Evolutionary conservation across 2,329 filamentous ascomycete species (phyloP).

Genomic region (Pezicula radicicola): DNA sequence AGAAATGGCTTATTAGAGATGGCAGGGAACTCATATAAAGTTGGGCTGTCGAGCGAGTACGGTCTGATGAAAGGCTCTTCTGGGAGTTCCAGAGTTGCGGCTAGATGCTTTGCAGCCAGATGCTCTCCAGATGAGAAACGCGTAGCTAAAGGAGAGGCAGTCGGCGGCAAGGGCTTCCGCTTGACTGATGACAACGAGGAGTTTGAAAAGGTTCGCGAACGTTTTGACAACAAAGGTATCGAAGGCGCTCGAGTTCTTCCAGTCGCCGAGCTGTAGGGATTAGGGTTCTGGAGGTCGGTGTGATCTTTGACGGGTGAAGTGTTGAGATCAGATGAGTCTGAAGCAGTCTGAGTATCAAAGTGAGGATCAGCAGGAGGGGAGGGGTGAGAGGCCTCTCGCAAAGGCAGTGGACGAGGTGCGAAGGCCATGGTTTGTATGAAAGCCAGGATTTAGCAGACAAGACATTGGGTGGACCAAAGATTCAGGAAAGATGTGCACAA

Average conservation of each 20-base stretch:
- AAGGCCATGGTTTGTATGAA: constrained; percentile 21
- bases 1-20: constrained; percentile 11
- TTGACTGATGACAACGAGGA: constrained; percentile 36
- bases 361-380: constrained; percentile 14
- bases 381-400: constrained; percentile 9
- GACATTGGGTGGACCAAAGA: constrained; percentile 19
- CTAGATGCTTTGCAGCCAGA: constrained; percentile 29
- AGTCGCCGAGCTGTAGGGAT: constrained; percentile 7
- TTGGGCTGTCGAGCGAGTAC: constrained; percentile 57
- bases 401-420: constrained; percentile 7
- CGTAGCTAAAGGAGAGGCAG: constrained; percentile 48
- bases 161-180: constrained; percentile 58
- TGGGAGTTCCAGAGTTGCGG: constrained; percentile 36
- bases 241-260: constrained; percentile 13
- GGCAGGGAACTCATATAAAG: constrained; percentile 55
- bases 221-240: constrained; percentile 14
- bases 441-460: constrained; percentile 9
- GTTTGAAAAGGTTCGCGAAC: constrained; percentile 19
- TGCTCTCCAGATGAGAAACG: constrained; percentile 42
- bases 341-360: constrained; percentile 27
- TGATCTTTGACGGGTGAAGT: constrained; percentile 6
- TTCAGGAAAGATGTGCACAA: constrained; percentile 4
- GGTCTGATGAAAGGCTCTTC: constrained; percentile 53
- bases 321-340: constrained; percentile 22
- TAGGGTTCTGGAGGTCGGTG: constrained; percentile 1